Evolutionary conservation across 345 rosid genomes (phyloP).

Genomic region (Abelmoschus esculentus): DNA sequence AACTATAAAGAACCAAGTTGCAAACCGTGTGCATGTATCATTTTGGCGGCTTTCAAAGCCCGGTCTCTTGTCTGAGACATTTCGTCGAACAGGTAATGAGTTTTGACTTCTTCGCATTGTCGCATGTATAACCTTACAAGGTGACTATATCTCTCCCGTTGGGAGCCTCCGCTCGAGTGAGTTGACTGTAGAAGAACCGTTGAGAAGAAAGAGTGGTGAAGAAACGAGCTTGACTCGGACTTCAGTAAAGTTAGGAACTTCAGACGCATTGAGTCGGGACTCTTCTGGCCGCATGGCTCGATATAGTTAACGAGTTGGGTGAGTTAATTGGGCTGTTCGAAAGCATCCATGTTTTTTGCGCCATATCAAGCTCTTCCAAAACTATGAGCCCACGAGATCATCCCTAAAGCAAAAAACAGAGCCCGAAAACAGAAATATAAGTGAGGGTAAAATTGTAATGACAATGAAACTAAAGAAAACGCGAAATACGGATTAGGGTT

Average conservation of each 20-base stretch:
- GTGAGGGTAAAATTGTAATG: not conserved
- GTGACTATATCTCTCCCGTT: slow-evolving; percentile 39
- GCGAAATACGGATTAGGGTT: not conserved
- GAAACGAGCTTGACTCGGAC: slow-evolving; percentile 15
- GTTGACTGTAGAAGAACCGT: not conserved
- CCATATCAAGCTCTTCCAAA: not conserved
- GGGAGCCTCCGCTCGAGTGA: slow-evolving; percentile 5
- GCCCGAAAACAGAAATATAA: not conserved
- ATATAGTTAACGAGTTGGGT: not conserved
- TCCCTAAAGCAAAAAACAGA: not conserved
- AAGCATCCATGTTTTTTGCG: not conserved
- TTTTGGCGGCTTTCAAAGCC: slow-evolving; percentile 30
- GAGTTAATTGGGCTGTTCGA: not conserved
- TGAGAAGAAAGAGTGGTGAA: slow-evolving; percentile 20
- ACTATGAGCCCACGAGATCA: not conserved
- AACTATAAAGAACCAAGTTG: too few species aligned
- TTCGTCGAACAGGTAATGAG: slow-evolving; percentile 64
- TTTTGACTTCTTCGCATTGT: slow-evolving; percentile 40
- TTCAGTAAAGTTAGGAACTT: slow-evolving; percentile 11
- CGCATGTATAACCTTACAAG: slow-evolving; percentile 22
- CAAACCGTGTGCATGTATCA: slow-evolving; percentile 46
- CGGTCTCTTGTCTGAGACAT: slow-evolving; percentile 41
- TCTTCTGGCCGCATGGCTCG: not conserved
- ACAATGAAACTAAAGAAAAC: not conserved
- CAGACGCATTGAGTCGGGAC: slow-evolving; percentile 20